Base-by-base conservation (phyloP, 2,329 filamentous ascomycete genomes). In the Botrytis elliptica region DNA sequence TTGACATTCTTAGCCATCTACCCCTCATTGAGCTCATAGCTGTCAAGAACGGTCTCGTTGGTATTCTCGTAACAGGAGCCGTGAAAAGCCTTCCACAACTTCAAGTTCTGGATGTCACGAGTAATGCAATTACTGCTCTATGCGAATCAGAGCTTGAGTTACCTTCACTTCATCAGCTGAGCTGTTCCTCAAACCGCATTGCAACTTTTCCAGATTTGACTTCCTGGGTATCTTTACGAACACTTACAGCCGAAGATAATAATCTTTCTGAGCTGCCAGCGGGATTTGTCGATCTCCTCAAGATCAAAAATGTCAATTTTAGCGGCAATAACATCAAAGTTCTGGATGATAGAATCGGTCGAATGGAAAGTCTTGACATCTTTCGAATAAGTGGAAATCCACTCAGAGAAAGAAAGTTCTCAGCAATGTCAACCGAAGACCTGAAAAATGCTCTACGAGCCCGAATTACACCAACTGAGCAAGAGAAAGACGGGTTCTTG, bases 381-480 rank as follows among this genome's bases (percentile, higher is more conserved):
- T 87, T 98, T 60, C 90, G 91, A 7, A 85, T 99, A 46, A 91
- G 90, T 62, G 94, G 94, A n/a, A 99, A 99, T 79, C 96, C 96
- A 0, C 84, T 99, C 22, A 88, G 93, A 22, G 94, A 98, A 81
- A 94, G 92, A 81, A 97, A 94, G 81, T 94, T 96, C 77, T 85
- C 95, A 22, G 92, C 89, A 0, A 93, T 97, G 84, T 88, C 88
- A 36, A 94, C 93, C 0, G 92, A 94, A 22, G 92, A 96, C 71
- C 85, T 98, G 75, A 97, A 97, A 82, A 88, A 88, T 60, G 89
- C 91, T 62, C 84, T 98, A 62, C 87, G 88, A 33, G 87, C 87
- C 52, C 88, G 93, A 40, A 84, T 95, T 75, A 88, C 90, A 80
- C 88, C 92, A 29, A 77, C 78, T 22, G 78, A 82, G 76, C 71